Percentiles rank a stretch among this genome's conserved stretches.
These are phyloP conservation scores for Pueraria montana DNA, from an alignment of 306 rosid genomes.

Conservation along the genomic window DNA sequence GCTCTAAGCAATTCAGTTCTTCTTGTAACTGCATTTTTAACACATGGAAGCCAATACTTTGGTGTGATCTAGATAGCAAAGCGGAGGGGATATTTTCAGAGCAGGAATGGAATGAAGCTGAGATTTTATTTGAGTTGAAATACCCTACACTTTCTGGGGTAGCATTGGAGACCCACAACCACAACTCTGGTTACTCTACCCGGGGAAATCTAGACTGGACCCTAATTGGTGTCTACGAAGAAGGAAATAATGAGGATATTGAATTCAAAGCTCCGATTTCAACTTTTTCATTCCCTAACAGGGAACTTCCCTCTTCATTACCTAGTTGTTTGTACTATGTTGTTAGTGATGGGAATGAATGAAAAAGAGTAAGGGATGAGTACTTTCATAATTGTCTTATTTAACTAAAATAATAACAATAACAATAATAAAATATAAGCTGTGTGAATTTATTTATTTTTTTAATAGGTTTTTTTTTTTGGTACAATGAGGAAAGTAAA, in stretches of 20 bases:
- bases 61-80: conserved; percentile 1
- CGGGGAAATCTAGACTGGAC: not conserved
- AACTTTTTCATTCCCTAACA: not conserved
- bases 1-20: conserved; percentile 10
- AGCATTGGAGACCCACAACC: no score
- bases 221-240: not conserved
- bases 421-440: no score
- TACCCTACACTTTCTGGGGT: not conserved
- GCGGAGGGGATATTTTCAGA: not conserved
- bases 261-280: not conserved
- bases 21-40: conserved; percentile 8
- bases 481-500: no score
- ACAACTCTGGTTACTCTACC: no score
- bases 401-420: no score
- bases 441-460: no score
- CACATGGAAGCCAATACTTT: not conserved
- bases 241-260: not conserved
- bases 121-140: conserved; percentile 15
- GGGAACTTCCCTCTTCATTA: not conserved
- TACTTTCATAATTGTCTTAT: no score
- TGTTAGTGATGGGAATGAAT: not conserved
- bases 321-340: not conserved
- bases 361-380: no score
- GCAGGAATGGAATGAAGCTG: not conserved
- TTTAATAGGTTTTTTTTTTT: no score